These are phyloP conservation scores for Thermothelomyces thermophilus DNA, from an alignment of 2,329 filamentous ascomycete species.

Conservation along the genomic window DNA sequence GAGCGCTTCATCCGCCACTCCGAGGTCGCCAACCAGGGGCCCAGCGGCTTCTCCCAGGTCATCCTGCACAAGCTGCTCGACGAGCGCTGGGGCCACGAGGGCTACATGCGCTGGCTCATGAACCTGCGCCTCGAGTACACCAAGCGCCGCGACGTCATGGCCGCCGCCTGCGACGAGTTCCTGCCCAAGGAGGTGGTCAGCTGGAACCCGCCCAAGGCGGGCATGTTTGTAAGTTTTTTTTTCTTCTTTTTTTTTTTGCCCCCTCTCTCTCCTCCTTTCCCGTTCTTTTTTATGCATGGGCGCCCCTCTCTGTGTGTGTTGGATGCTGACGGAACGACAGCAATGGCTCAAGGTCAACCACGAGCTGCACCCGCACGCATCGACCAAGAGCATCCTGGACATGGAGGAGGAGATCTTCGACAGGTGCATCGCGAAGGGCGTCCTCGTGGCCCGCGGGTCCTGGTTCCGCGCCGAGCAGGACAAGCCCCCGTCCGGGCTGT, in stretches of 20 bases:
- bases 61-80: conserved; percentile 85
- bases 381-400: conserved; percentile 47
- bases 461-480: conserved; percentile 82
- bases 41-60: conserved; percentile 76
- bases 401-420: conserved; percentile 87
- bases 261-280: neutral
- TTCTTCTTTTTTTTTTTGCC: neutral
- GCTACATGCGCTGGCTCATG: conserved; percentile 86
- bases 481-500: conserved; percentile 57
- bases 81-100: conserved; percentile 86
- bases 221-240: conserved; percentile 75
- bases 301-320: neutral
- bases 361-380: conserved; percentile 55
- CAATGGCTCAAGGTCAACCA: conserved; percentile 69
- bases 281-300: neutral
- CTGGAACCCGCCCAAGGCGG: conserved; percentile 75
- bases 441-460: conserved; percentile 75
- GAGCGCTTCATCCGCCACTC: conserved; percentile 76
- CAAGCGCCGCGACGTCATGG: conserved; percentile 64
- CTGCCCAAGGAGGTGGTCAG: conserved; percentile 67
- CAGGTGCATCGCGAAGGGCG: conserved; percentile 65
- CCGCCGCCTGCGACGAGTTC: conserved; percentile 72
- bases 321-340: conserved; percentile 30
- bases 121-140: conserved; percentile 78
- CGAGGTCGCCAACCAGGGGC: conserved; percentile 79